Base-by-base conservation (phyloP, 78 protist genomes). In the Dictyostelium purpureum region DNA sequence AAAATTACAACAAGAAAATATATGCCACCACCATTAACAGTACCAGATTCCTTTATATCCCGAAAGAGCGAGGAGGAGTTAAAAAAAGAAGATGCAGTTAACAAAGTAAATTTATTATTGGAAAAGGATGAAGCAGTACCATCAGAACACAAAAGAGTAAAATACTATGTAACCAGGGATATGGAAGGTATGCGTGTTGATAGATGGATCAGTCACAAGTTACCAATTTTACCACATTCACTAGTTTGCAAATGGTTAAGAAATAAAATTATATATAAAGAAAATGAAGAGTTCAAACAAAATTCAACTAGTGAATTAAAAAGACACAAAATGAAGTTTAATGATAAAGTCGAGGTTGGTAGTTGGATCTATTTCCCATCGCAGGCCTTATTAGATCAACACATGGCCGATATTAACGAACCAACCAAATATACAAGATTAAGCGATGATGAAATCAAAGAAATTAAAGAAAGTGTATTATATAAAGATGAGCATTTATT, bases 401-500 rank as follows among this genome's bases (percentile, higher is more conserved):
- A 66, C 9, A 19, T 61, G 61, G 92, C 74, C 24, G 92, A 85
- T 59, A 5, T 28, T 26, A 33, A 85, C 19, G 40, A 52, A 18
- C 92, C 92, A 73, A 4, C 40, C 31, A 85, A 85, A 61, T 75
- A 75, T 52, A 45, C 38, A 33, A 16, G 92, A 26, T 57, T 85
- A 7, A 21, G 33, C 45, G 82, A 70, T 57, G 47, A 40, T 28
- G 92, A 85, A 19, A 85, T 85, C 31, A 56, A 70, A 52, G 76
- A 40, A 42, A 73, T 85, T n/a, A 37, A 19, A 59, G 74, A 71
- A 7, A 33, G 57, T 37, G 82, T 85, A 2, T 14, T 85, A 5
- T 85, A 61, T 45, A 85, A 85, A 19, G 92, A 85, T n/a, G 74
- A 70, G 40, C 43, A 85, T 52, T 28, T 85, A 7, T 1, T 92